Percentiles rank a stretch among this genome's conserved stretches.
Conservation (phyloP, 257 asterid species). For the Rehmannia glutinosa region DNA sequence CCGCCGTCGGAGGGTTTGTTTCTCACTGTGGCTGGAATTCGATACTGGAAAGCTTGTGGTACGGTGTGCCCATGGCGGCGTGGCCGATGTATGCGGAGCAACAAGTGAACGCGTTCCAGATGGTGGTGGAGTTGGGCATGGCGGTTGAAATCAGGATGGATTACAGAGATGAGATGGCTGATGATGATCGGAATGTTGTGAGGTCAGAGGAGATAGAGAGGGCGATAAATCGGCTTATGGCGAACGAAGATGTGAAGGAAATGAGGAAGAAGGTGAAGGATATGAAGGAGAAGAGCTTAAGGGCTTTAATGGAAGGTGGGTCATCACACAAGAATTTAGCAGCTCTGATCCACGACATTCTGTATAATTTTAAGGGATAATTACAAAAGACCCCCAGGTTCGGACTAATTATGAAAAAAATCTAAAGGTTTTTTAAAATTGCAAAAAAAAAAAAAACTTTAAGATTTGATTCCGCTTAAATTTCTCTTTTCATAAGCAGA, state of each 20-base stretch:
- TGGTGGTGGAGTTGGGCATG: conserved; percentile 36
- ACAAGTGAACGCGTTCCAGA: conserved; percentile 35
- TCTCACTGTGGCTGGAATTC: conserved; percentile 45
- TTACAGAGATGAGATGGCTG: too few relatives aligned
- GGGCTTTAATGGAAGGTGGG: conserved; percentile 33
- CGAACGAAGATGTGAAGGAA: not conserved
- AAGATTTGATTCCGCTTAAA: too few relatives aligned
- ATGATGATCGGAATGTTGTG: too few relatives aligned
- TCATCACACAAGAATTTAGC: conserved; percentile 35
- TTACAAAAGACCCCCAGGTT: too few relatives aligned
- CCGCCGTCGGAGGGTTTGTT: conserved; percentile 36
- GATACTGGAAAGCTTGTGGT: conserved; percentile 43
- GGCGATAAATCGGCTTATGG: conserved; percentile 31
- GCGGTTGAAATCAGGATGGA: conserved; percentile 32
- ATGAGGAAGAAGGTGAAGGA: conserved; percentile 34
- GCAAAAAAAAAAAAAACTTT: too few relatives aligned
- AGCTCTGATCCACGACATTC: too few relatives aligned
- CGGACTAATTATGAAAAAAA: too few relatives aligned
- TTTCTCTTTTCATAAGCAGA: too few relatives aligned
- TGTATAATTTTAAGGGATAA: too few relatives aligned
- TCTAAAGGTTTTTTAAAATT: too few relatives aligned
- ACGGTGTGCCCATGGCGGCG: conserved; percentile 43
- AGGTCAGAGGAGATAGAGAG: conserved; percentile 28
- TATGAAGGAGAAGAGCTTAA: conserved; percentile 29
- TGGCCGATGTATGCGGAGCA: conserved; percentile 45